phyloP scores from a whole-genome alignment of 805 yeast species.

The Saturnispora kantuleensis region DNA sequence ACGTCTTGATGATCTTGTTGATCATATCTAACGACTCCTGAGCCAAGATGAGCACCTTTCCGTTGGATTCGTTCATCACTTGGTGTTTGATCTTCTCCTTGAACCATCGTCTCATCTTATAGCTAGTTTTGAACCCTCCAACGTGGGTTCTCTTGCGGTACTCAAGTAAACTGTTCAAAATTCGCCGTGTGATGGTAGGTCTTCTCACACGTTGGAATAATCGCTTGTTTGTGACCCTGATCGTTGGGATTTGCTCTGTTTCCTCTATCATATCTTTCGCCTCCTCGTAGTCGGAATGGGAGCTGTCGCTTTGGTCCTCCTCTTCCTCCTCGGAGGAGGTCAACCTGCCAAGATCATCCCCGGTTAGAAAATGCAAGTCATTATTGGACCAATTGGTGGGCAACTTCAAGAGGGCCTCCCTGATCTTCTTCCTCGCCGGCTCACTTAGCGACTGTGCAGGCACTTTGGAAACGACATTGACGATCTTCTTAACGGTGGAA shows the following conservation, averaged over 20 bases:
- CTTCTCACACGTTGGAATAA: conserved; percentile 11
- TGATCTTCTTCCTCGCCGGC: conserved; percentile 69
- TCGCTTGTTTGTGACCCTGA: conserved; percentile 7
- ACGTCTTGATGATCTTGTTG: conserved; percentile 68
- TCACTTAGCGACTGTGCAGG: conserved; percentile 69
- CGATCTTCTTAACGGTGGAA: conserved; percentile 81
- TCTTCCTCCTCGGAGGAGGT: conserved; percentile 10
- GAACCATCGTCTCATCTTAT: conserved; percentile 19
- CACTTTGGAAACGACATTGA: conserved; percentile 74
- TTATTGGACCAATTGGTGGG: conserved; percentile 61
- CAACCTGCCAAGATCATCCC: conserved; percentile 4
- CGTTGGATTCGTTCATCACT: conserved; percentile 39
- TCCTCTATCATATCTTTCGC: conserved; percentile 12
- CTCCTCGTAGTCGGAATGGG: conserved; percentile 9
- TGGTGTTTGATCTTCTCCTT: conserved; percentile 22
- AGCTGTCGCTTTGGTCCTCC: conserved; percentile 12
- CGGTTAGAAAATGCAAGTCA: conserved; percentile 8
- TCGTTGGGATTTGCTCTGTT: conserved; percentile 11
- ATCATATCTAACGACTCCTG: conserved; percentile 87
- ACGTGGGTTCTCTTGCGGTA: conserved; percentile 13
- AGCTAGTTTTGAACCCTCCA: conserved; percentile 1
- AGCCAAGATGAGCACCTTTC: conserved; percentile 70
- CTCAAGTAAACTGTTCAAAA: conserved; percentile 22
- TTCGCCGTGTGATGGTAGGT: conserved; percentile 19
- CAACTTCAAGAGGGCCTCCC: conserved; percentile 64